Evolutionary conservation across 1,139 yeast genomes (phyloP).

Genomic region (Taiozyma sp.): DNA sequence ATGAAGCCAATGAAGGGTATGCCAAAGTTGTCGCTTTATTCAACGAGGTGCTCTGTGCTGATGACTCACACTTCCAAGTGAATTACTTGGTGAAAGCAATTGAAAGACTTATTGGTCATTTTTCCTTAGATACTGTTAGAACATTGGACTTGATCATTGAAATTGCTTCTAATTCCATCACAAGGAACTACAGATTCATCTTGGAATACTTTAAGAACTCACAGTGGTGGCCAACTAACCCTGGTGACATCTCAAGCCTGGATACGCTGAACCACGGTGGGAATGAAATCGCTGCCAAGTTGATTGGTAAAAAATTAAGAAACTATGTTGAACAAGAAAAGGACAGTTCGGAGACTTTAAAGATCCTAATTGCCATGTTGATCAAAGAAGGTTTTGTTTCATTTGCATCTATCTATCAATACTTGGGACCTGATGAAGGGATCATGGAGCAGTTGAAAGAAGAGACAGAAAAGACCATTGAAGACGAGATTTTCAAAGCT

Average conservation of each 20-base stretch:
- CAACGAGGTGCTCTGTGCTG: slow-evolving; percentile 37
- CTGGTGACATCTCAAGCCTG: slow-evolving; percentile 29
- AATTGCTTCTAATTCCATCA: slow-evolving; percentile 41
- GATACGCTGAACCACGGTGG: slow-evolving; percentile 47
- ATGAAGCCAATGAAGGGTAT: slow-evolving; percentile 82
- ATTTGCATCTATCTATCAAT: slow-evolving; percentile 57
- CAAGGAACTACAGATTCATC: slow-evolving; percentile 41
- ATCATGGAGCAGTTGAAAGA: slow-evolving; percentile 35
- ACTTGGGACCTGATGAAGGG: slow-evolving; percentile 42
- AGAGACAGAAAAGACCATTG: slow-evolving; percentile 45
- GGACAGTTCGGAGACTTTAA: slow-evolving; percentile 41
- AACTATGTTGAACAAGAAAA: slow-evolving; percentile 29
- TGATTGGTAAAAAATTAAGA: slow-evolving; percentile 54
- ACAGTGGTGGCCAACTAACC: slow-evolving; percentile 61
- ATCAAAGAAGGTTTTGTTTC: slow-evolving; percentile 69
- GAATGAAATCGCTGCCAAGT: slow-evolving; percentile 51
- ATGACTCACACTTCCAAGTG: slow-evolving; percentile 39
- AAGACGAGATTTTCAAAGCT: slow-evolving; percentile 60
- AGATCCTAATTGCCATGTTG: slow-evolving; percentile 45
- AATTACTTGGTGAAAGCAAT: slow-evolving; percentile 46
- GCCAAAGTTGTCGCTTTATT: slow-evolving; percentile 58
- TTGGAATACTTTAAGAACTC: slow-evolving; percentile 46
- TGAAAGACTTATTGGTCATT: slow-evolving; percentile 68
- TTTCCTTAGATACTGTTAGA: slow-evolving; percentile 70
- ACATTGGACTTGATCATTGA: slow-evolving; percentile 61